phyloP scores from a whole-genome alignment of 179 eudicot genomes.

The Amaranthus tricolor region DNA sequence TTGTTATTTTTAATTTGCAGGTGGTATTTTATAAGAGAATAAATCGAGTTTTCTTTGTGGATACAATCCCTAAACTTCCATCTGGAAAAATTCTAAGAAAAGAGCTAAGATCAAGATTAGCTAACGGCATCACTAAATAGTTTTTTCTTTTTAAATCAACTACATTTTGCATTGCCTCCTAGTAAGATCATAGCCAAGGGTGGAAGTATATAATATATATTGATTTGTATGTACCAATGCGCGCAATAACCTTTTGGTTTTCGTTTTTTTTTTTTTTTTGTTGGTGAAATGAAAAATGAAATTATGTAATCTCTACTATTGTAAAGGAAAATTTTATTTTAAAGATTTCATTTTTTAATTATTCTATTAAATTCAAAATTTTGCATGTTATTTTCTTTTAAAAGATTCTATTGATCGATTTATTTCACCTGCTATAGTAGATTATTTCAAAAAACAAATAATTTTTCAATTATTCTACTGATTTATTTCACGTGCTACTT shows the following conservation, averaged over 20 bases:
- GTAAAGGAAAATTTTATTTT: background rate
- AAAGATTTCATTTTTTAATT: background rate
- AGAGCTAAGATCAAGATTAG: slow-evolving; percentile 57
- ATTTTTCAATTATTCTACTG: too few relatives aligned
- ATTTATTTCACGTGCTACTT: too few relatives aligned
- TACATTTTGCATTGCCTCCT: background rate
- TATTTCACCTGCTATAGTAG: too few relatives aligned
- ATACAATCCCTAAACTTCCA: slow-evolving; percentile 52
- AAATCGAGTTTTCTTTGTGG: slow-evolving; percentile 41
- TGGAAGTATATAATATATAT: slow-evolving; percentile 18
- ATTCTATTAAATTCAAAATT: background rate
- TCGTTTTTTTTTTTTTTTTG: background rate
- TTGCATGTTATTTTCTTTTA: too few relatives aligned
- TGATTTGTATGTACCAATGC: slow-evolving; percentile 24
- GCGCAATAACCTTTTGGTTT: slow-evolving; percentile 13
- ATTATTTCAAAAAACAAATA: too few relatives aligned
- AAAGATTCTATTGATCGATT: too few relatives aligned
- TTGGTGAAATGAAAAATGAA: background rate
- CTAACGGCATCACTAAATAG: slow-evolving; percentile 44
- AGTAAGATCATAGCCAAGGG: background rate
- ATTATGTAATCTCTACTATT: background rate
- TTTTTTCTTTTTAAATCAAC: background rate
- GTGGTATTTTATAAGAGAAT: slow-evolving; percentile 68
- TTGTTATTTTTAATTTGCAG: slow-evolving; percentile 21
- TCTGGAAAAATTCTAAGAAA: slow-evolving; percentile 63